Conservation (phyloP, 73 alveolate species). For the Breviolum minutum region DNA sequence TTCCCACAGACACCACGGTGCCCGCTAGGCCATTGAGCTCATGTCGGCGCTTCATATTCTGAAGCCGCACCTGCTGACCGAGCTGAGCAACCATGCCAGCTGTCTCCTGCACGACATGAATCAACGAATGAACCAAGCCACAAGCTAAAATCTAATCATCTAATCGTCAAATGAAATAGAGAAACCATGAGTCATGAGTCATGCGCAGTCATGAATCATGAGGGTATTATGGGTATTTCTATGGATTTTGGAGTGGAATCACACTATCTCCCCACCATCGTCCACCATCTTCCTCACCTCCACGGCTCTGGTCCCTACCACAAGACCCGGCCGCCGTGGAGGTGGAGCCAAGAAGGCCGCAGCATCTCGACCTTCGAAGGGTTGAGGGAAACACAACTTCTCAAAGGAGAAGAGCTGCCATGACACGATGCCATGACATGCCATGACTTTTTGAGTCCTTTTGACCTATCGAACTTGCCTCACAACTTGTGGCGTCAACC, state of each 20-base stretch:
- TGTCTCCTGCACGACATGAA: neutral
- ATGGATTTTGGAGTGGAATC: too few relatives aligned
- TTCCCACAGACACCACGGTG: conserved; percentile 37
- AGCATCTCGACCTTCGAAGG: neutral
- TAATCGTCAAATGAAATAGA: neutral
- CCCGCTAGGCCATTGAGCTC: conserved; percentile 46
- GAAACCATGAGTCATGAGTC: neutral
- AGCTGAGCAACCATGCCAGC: conserved; percentile 12
- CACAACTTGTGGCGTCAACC: too few relatives aligned
- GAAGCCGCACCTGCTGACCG: conserved; percentile 3
- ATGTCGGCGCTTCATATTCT: conserved; percentile 28
- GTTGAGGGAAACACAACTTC: neutral
- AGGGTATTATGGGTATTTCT: neutral
- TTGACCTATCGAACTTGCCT: too few relatives aligned
- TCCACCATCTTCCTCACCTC: neutral
- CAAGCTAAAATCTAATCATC: neutral
- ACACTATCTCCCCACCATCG: neutral
- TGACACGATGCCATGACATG: neutral
- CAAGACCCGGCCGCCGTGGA: conserved; percentile 37
- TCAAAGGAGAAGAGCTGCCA: too few relatives aligned
- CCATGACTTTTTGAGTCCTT: neutral
- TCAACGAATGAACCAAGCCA: neutral
- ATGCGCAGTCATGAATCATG: neutral
- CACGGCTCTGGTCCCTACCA: conserved; percentile 3
- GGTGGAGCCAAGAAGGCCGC: conserved; percentile 50